Evolutionary conservation across 176 grass and related monocot genomes (phyloP), one percentile per base, ranked within the genome.

Genomic region (Triticum timopheevii): DNA sequence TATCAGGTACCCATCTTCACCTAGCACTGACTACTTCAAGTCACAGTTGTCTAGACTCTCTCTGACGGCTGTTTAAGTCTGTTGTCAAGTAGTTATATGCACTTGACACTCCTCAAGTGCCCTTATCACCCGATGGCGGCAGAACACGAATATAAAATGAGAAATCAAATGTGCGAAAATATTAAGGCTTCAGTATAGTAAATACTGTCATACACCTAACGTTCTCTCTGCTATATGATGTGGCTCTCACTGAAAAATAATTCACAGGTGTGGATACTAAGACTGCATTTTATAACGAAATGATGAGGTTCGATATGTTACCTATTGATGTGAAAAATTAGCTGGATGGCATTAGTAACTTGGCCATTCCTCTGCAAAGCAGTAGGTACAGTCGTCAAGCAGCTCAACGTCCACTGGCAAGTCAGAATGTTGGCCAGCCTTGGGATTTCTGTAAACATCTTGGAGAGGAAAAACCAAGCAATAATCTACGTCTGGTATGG

Each of bases 401-500:
- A 93, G 85, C 65, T 90, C 61, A 20, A 88, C 31, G 35, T 82
- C 90, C 88, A 69, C 13, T 88, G 83, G 71, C 81, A 88, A 85
- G 85, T 74, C 61, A 93, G 76, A 69, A 86, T 87, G 12, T 65
- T 80, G 34, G 88, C 89, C 83, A 91, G n/a, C 39, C 56, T 77
- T 38, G 42, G 89, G 61, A 89, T 92, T 87, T 90, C 74, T 19
- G 81, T 80, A 28, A 91, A 66, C 45, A 91, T 80, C 66, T 89
- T 89, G 47, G 71, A 91, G 28, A 79, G 70, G 78, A 95, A 76
- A 73, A 93, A 90, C 38, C 83, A 76, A 40, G 85, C 73, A 69
- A 94, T 61, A 45, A 84, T 90, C 79, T 63, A 77, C 38, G 77
- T 93, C 79, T 90, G 71, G 28, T 91, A 82, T 24, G 91, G 80